phyloP scores from a whole-genome alignment of 257 asterid genomes.

The Voacanga thouarsii region DNA sequence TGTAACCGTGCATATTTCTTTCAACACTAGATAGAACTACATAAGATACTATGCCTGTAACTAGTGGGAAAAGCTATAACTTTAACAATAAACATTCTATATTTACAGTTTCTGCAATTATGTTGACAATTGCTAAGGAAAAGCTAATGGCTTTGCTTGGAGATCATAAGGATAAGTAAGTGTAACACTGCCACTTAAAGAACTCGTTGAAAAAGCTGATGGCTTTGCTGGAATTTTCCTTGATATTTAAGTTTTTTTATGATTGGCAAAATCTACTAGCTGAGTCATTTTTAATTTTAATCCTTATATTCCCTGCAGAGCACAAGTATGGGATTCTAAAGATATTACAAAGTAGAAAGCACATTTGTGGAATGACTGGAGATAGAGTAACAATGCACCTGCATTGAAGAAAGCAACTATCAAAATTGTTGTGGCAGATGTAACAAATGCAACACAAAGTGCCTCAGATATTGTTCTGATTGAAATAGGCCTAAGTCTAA shows the following conservation, averaged over 20 bases:
- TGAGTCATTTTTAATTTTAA: background rate
- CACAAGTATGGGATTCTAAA: slow-evolving; percentile 68
- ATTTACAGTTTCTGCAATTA: too few relatives aligned
- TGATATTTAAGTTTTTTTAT: slow-evolving; percentile 24
- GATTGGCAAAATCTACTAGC: background rate
- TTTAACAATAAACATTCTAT: too few relatives aligned
- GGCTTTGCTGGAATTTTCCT: too few relatives aligned
- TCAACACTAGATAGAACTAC: too few relatives aligned
- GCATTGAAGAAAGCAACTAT: slow-evolving; percentile 64
- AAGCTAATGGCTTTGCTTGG: slow-evolving; percentile 69
- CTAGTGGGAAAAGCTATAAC: background rate
- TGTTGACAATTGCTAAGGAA: too few relatives aligned
- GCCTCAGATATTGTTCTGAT: slow-evolving; percentile 70
- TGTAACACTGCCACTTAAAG: too few relatives aligned
- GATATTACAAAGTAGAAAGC: slow-evolving; percentile 49
- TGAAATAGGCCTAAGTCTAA: slow-evolving; percentile 62
- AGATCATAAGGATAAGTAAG: too few relatives aligned
- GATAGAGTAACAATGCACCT: slow-evolving; percentile 74
- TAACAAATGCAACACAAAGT: slow-evolving; percentile 67
- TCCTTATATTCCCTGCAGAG: slow-evolving; percentile 31
- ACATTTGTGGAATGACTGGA: slow-evolving; percentile 71
- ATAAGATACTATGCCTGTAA: background rate
- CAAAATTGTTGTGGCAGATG: slow-evolving; percentile 64
- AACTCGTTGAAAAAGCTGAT: too few relatives aligned
- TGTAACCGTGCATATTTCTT: too few relatives aligned